Percentiles rank a stretch among this genome's conserved stretches.
phyloP scores from a whole-genome alignment of 352 stramenopile genomes.

The Pythium aristosporum region DNA sequence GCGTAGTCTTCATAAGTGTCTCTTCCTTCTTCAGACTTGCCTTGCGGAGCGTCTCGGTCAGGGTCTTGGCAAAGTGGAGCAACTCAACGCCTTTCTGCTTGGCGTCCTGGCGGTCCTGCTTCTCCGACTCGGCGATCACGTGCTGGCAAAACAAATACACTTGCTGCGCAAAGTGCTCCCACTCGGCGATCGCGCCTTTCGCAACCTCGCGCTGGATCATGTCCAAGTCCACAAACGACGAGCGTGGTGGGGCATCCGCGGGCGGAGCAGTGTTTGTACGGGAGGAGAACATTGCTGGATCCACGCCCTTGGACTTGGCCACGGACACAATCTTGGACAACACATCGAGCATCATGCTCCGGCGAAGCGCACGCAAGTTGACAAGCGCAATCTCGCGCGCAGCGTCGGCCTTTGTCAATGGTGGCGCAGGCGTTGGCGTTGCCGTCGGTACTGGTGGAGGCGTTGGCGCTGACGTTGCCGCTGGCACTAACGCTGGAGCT shows the following conservation, averaged over 20 bases:
- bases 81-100: slow-evolving; percentile 75
- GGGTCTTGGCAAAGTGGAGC: slow-evolving; percentile 67
- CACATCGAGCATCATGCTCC: slow-evolving; percentile 75
- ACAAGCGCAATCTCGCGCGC: slow-evolving; percentile 37
- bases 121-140: slow-evolving; percentile 62
- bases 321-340: slow-evolving; percentile 82
- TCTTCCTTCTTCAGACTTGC: slow-evolving; percentile 69
- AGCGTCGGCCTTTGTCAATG: slow-evolving; percentile 26
- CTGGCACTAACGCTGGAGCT: background rate
- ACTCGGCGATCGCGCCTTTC: slow-evolving; percentile 47
- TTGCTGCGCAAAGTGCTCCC: slow-evolving; percentile 66
- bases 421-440: background rate
- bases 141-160: slow-evolving; percentile 76
- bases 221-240: slow-evolving; percentile 46
- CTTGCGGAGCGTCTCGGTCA: slow-evolving; percentile 73
- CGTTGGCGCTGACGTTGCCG: background rate
- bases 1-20: slow-evolving; percentile 43
- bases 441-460: background rate
- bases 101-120: slow-evolving; percentile 45
- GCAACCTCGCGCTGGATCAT: slow-evolving; percentile 47
- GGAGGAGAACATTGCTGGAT: slow-evolving; percentile 55
- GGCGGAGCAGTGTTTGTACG: background rate
- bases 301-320: slow-evolving; percentile 67
- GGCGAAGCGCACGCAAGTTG: slow-evolving; percentile 49
- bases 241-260: slow-evolving; percentile 1